Conservation (phyloP, 371 early-diverging fungal genomes). For the Entomophthora muscae region DNA sequence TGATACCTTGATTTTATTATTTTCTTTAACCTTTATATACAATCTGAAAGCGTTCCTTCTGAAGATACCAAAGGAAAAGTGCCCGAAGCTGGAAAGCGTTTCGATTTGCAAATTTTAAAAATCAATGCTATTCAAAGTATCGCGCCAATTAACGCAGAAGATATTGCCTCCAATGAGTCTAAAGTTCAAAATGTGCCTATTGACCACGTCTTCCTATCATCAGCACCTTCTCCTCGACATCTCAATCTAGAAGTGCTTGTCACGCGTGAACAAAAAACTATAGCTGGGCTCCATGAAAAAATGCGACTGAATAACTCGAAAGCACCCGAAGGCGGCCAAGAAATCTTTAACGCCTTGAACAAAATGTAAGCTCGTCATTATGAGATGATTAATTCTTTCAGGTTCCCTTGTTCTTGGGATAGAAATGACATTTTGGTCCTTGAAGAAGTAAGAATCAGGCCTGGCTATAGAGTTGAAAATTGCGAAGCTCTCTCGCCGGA, state of each 20-base stretch:
- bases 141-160: neutral
- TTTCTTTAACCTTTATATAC: neutral
- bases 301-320: conserved; percentile 50
- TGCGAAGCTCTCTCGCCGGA: conserved; percentile 42
- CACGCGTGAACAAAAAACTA: conserved; percentile 33
- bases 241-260: conserved; percentile 34
- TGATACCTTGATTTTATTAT: neutral
- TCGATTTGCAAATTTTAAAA: conserved; percentile 17
- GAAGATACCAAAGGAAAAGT: neutral
- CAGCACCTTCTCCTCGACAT: conserved; percentile 16
- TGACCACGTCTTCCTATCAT: conserved; percentile 13
- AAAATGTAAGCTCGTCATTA: conserved; percentile 33
- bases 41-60: neutral
- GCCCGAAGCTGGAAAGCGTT: conserved; percentile 35
- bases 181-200: conserved; percentile 1
- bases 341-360: conserved; percentile 55
- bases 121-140: neutral
- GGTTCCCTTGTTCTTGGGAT: conserved; percentile 66
- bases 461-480: conserved; percentile 52
- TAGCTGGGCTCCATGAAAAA: conserved; percentile 30
- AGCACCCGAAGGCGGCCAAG: conserved; percentile 51
- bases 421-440: conserved; percentile 58
- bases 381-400: conserved; percentile 11
- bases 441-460: conserved; percentile 60
- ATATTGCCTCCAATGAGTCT: neutral